Percentiles rank a stretch among this genome's conserved stretches.
Evolutionary conservation across 2,329 filamentous ascomycete species (phyloP).

Genomic region (Aspergillus melleus): DNA sequence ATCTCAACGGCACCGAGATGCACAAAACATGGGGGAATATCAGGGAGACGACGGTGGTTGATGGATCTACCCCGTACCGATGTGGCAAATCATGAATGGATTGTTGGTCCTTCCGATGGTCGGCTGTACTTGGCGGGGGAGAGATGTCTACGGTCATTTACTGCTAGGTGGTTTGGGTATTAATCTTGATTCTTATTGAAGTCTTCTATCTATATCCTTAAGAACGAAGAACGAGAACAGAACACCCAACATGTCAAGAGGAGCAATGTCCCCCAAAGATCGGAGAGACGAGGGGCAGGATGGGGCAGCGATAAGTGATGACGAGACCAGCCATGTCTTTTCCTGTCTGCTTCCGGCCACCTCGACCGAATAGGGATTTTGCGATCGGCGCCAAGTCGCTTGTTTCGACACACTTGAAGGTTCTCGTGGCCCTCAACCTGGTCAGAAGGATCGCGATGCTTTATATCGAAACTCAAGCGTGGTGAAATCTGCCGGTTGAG

Average conservation of each 20-base stretch:
- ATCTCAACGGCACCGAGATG: no score
- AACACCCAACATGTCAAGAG: no score
- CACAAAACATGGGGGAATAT: neutral
- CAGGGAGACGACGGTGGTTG: neutral
- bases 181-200: no score
- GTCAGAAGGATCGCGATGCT: neutral
- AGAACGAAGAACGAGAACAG: no score
- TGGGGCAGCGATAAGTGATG: neutral
- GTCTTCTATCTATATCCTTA: no score
- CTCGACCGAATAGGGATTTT: neutral
- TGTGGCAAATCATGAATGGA: slow-evolving; percentile 15
- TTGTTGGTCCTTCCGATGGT: neutral
- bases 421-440: neutral
- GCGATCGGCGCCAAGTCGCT: neutral
- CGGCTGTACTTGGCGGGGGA: neutral
- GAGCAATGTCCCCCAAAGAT: no score
- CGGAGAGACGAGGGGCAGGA: no score
- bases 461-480: neutral
- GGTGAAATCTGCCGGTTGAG: neutral
- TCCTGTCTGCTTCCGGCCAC: neutral
- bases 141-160: no score
- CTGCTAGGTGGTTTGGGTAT: no score
- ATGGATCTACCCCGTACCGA: neutral
- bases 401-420: neutral
- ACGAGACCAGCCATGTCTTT: neutral